phyloP scores from a whole-genome alignment of 2,329 filamentous ascomycete species.

The Daldinia sp. region DNA sequence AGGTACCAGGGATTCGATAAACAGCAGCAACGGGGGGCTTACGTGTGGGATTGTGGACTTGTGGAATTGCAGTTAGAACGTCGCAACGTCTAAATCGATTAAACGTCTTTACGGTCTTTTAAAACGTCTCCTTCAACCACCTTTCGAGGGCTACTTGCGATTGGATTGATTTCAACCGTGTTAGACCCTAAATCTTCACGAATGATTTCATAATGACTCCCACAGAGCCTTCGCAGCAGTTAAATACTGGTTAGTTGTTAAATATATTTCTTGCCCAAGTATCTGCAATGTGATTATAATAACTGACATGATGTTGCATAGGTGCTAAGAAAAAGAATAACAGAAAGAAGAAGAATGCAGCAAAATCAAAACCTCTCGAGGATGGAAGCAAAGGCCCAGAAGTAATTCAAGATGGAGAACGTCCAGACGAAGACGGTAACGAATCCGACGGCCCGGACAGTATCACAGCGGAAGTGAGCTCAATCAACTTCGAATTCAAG shows the following conservation, averaged over 20 bases:
- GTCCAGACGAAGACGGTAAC: constrained; percentile 46
- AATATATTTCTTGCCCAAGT: constrained; percentile 31
- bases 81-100: constrained; percentile 20
- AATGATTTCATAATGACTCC: constrained; percentile 45
- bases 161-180: constrained; percentile 24
- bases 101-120: too few relatives aligned
- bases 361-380: constrained; percentile 54
- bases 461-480: constrained; percentile 45
- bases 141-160: constrained; percentile 7
- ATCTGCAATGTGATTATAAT: constrained; percentile 2
- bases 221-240: constrained; percentile 43
- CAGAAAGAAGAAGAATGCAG: constrained; percentile 66
- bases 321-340: constrained; percentile 65
- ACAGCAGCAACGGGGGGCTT: constrained; percentile 36
- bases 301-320: constrained; percentile 42
- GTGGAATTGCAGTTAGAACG: constrained; percentile 9
- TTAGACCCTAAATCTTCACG: constrained; percentile 20
- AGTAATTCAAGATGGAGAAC: constrained; percentile 40
- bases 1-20: constrained; percentile 26
- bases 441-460: constrained; percentile 57
- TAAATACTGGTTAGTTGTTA: constrained; percentile 38
- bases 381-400: constrained; percentile 42
- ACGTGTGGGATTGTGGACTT: constrained; percentile 32
- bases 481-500: constrained; percentile 4
- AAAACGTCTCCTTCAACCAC: constrained; percentile 24